Conservation (phyloP, 352 stramenopile genomes). For the Paralagenidium karlingii region DNA sequence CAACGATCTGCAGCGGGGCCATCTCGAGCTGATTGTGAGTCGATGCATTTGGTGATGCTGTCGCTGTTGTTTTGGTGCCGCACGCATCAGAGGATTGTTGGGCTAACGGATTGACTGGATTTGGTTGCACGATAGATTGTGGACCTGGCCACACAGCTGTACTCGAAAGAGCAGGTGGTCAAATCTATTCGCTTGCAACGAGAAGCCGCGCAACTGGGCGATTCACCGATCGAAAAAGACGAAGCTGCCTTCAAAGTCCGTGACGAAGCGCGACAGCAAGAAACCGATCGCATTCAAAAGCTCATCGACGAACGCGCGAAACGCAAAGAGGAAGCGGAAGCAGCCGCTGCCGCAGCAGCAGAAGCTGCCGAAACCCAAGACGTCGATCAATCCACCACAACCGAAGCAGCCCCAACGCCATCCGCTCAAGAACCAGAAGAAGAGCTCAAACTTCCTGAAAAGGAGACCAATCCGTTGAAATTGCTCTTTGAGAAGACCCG, state of each 20-base stretch:
- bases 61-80: too few relatives aligned
- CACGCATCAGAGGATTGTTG: too few relatives aligned
- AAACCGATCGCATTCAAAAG: slow-evolving; percentile 37
- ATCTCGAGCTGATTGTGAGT: too few relatives aligned
- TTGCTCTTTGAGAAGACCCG: slow-evolving; percentile 36
- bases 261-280: slow-evolving; percentile 32
- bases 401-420: slow-evolving; percentile 8
- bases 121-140: slow-evolving; percentile 17
- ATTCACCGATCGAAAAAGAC: slow-evolving; percentile 30
- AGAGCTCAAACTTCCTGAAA: slow-evolving; percentile 28
- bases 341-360: slow-evolving; percentile 6
- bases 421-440: slow-evolving; percentile 13
- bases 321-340: slow-evolving; percentile 13
- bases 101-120: too few relatives aligned
- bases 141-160: slow-evolving; percentile 29
- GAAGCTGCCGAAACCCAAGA: slow-evolving; percentile 4
- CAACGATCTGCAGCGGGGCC: too few relatives aligned
- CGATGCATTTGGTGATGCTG: too few relatives aligned
- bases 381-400: slow-evolving; percentile 8
- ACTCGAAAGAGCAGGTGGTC: slow-evolving; percentile 39
- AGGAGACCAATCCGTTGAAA: slow-evolving; percentile 45
- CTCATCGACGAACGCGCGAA: slow-evolving; percentile 32
- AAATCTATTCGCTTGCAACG: slow-evolving; percentile 34
- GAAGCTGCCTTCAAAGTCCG: slow-evolving; percentile 32
- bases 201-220: slow-evolving; percentile 14